Evolutionary conservation across 129 eudicot genomes (phyloP).

Genomic region (Arctium lappa): DNA sequence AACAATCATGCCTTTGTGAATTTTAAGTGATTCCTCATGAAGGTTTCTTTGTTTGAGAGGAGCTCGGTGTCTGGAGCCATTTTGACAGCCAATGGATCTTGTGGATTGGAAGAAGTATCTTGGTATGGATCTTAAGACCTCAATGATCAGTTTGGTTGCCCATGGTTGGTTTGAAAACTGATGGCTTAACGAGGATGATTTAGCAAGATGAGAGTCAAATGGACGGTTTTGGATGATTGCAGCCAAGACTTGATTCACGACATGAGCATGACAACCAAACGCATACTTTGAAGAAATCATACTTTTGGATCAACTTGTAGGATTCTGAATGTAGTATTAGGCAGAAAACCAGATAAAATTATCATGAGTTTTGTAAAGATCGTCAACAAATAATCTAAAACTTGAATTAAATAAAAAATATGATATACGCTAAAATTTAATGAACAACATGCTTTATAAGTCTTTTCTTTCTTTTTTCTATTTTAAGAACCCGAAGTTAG

Average conservation of each 20-base stretch:
- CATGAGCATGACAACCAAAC: conserved; percentile 6
- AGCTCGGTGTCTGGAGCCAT: conserved; percentile 62
- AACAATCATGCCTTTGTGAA: conserved; percentile 38
- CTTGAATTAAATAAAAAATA: background rate
- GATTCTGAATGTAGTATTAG: background rate
- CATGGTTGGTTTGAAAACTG: conserved; percentile 17
- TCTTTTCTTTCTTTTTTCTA: too few relatives aligned
- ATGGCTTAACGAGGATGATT: background rate
- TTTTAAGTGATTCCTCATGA: conserved; percentile 38
- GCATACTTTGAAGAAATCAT: conserved; percentile 33
- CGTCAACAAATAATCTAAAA: background rate
- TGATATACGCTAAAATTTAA: too few relatives aligned
- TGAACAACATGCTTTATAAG: too few relatives aligned
- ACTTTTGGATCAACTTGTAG: background rate
- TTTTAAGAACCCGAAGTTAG: too few relatives aligned
- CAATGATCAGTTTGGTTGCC: conserved; percentile 42
- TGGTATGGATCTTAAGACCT: conserved; percentile 62
- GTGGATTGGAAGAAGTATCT: conserved; percentile 66
- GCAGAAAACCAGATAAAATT: background rate
- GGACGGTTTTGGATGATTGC: conserved; percentile 59
- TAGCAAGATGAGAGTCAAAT: conserved; percentile 29
- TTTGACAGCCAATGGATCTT: conserved; percentile 74
- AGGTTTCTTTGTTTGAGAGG: conserved; percentile 75
- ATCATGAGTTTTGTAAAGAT: background rate
- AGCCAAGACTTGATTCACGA: conserved; percentile 55